Conservation (phyloP, 2,329 filamentous ascomycete species). For the Ophiostoma populinum region DNA sequence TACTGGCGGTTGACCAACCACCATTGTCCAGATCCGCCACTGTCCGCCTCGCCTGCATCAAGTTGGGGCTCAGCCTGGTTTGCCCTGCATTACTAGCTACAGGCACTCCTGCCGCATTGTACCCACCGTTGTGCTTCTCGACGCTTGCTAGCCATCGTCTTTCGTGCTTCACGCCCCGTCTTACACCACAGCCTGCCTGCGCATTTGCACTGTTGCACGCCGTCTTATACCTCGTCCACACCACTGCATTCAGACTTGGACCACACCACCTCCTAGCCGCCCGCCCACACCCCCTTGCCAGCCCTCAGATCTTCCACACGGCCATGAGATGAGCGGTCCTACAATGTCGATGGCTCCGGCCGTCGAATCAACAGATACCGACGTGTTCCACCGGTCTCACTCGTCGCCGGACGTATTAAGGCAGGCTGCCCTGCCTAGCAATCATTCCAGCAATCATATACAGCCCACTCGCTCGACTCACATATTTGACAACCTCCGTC, state of each 20-base stretch:
- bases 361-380: slow-evolving; percentile 19
- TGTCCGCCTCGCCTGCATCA: slow-evolving; percentile 6
- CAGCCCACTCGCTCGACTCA: slow-evolving; percentile 3
- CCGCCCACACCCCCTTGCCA: slow-evolving; percentile 3
- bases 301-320: slow-evolving; percentile 6
- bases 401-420: slow-evolving; percentile 17
- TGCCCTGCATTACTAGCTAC: background rate
- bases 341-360: slow-evolving; percentile 24
- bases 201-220: slow-evolving; percentile 1
- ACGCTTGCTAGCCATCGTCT: background rate
- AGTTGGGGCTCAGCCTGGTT: slow-evolving; percentile 4
- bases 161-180: slow-evolving; percentile 6
- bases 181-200: slow-evolving; percentile 7
- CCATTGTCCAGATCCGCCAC: background rate
- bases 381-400: slow-evolving; percentile 19
- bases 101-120: background rate
- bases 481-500: slow-evolving; percentile 4
- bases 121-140: background rate
- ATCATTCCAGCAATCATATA: background rate
- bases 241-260: background rate
- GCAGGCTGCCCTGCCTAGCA: slow-evolving; percentile 10
- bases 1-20: background rate
- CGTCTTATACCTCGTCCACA: no score
- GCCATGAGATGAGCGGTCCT: slow-evolving; percentile 26
- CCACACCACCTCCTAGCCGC: background rate